Conservation (phyloP, 495 filamentous ascomycete species). For the Hyaloscypha hepaticicola region DNA sequence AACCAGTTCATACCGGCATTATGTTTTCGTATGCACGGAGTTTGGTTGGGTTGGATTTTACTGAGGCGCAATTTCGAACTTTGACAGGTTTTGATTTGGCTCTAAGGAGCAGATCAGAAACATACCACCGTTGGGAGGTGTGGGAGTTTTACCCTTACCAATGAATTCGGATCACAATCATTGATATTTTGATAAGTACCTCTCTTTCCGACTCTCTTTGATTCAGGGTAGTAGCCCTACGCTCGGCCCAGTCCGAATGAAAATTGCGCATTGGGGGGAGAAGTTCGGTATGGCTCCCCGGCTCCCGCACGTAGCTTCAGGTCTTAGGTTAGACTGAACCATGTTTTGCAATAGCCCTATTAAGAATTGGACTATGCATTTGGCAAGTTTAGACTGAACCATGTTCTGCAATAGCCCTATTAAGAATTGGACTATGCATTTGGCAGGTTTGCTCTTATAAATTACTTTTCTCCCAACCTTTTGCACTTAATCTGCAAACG, state of each 20-base stretch:
- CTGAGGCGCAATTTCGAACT: not conserved
- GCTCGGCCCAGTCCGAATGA: no score
- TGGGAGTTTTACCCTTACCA: not conserved
- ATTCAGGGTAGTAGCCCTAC: not conserved
- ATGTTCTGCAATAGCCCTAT: no score
- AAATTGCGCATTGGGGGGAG: no score
- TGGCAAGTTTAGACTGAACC: no score
- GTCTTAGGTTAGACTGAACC: no score
- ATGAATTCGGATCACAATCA: not conserved
- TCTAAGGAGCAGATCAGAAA: not conserved
- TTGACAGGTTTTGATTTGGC: not conserved
- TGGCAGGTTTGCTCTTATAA: no score
- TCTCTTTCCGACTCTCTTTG: not conserved
- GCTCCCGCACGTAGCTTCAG: no score
- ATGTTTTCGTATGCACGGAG: constrained; percentile 2
- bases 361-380: no score
- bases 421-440: no score
- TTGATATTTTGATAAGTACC: not conserved
- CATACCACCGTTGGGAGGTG: not conserved
- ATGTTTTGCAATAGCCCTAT: no score
- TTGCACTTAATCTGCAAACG: not conserved
- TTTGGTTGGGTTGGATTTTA: constrained; percentile 5
- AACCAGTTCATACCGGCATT: not conserved
- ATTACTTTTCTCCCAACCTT: not conserved
- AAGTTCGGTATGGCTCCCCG: no score